These are phyloP conservation scores for Pichia sp. DNA, from an alignment of 1,139 yeast genomes.

Conservation along the genomic window DNA sequence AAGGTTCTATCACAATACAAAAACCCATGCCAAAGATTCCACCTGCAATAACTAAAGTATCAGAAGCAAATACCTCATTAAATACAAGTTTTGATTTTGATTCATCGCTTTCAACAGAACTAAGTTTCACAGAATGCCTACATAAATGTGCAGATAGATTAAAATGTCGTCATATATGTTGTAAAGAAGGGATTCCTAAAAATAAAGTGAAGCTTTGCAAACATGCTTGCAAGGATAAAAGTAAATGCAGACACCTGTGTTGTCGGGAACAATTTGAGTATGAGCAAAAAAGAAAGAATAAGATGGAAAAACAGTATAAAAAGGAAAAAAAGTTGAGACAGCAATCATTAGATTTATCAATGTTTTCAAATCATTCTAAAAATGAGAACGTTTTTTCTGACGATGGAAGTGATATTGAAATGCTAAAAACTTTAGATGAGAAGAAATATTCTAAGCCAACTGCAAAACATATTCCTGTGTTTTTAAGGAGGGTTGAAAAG, in stretches of 20 bases:
- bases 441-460: neutral
- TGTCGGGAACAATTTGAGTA: slow-evolving; percentile 30
- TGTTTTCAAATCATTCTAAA: neutral
- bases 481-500: neutral
- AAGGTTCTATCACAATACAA: neutral
- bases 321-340: slow-evolving; percentile 8
- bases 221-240: slow-evolving; percentile 37
- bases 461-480: neutral
- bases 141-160: slow-evolving; percentile 36
- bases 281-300: neutral
- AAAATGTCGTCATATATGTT: slow-evolving; percentile 39
- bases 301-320: neutral
- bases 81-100: neutral
- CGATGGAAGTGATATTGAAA: neutral
- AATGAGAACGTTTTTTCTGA: neutral
- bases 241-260: slow-evolving; percentile 38
- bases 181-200: slow-evolving; percentile 35
- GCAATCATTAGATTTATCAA: slow-evolving; percentile 5
- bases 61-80: no score
- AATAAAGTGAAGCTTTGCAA: slow-evolving; percentile 27
- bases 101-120: neutral
- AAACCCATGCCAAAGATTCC: neutral
- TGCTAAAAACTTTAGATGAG: neutral
- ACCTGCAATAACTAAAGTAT: neutral
- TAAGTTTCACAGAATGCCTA: slow-evolving; percentile 33